Percentiles rank a stretch among this genome's conserved stretches.
phyloP scores from a whole-genome alignment of 768 basidiomycete species.

The Pulveroboletus sp. region DNA sequence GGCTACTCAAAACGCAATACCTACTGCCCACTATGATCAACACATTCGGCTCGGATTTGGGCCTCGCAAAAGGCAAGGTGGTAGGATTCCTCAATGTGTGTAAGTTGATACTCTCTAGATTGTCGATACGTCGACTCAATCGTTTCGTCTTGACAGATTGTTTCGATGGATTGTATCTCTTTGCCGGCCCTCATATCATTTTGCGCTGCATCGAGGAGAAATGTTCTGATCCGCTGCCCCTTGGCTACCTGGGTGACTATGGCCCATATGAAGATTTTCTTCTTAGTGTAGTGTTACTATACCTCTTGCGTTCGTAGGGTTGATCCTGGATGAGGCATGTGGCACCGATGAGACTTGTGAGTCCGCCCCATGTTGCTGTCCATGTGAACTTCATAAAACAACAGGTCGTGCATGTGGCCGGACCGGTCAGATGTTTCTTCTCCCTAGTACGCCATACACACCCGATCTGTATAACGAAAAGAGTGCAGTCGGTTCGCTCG shows the following conservation, averaged over 20 bases:
- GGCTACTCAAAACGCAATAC: no score
- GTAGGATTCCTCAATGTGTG: slow-evolving; percentile 11
- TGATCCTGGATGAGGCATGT: slow-evolving; percentile 13
- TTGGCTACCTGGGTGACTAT: not conserved
- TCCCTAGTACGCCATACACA: not conserved
- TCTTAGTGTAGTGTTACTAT: slow-evolving; percentile 1
- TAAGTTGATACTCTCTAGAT: not conserved
- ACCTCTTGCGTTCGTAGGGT: slow-evolving; percentile 8
- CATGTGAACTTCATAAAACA: not conserved
- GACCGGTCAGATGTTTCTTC: not conserved
- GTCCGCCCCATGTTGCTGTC: not conserved
- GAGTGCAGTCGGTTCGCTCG: not conserved
- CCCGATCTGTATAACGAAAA: slow-evolving; percentile 13
- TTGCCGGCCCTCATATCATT: slow-evolving; percentile 14
- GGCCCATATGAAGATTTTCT: slow-evolving; percentile 4
- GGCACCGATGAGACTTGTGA: slow-evolving; percentile 7
- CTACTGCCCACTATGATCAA: no score
- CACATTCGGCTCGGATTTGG: no score
- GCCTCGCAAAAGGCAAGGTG: not conserved
- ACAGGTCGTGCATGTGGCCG: slow-evolving; percentile 8
- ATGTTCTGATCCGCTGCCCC: slow-evolving; percentile 7
- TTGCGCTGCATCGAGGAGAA: slow-evolving; percentile 15
- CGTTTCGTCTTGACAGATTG: slow-evolving; percentile 4
- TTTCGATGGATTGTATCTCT: slow-evolving; percentile 11
- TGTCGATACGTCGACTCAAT: not conserved